A percentile compares a stretch with the other conserved stretches of the same genome.
Conservation (phyloP, 495 filamentous ascomycete genomes). For the Lophium mytilinum region DNA sequence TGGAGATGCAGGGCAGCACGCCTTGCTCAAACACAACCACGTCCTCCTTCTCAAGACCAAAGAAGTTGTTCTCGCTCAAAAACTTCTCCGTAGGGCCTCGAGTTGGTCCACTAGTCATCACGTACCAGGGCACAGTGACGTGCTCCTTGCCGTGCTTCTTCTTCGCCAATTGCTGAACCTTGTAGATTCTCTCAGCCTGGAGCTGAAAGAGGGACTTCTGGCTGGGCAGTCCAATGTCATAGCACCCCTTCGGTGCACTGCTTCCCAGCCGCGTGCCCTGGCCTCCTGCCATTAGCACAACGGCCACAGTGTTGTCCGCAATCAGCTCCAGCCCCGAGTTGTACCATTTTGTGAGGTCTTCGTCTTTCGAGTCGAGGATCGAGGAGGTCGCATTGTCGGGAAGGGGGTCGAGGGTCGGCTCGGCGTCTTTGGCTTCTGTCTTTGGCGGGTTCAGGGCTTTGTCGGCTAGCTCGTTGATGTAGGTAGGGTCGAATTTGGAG, state of each 20-base stretch:
- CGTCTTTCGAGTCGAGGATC: conserved; percentile 77
- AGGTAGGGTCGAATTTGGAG: conserved; percentile 64
- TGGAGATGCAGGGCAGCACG: conserved; percentile 91
- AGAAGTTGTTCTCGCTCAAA: conserved; percentile 83
- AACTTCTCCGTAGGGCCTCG: conserved; percentile 83
- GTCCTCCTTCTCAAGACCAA: conserved; percentile 78
- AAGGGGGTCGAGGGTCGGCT: conserved; percentile 72
- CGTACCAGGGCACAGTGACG: conserved; percentile 89
- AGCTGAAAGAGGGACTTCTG: conserved; percentile 94
- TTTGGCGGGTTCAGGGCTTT: conserved; percentile 72
- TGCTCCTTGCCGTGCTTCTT: conserved; percentile 54
- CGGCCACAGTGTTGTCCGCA: conserved; percentile 80
- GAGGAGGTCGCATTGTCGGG: conserved; percentile 84
- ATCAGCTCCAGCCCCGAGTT: conserved; percentile 76
- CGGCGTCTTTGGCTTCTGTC: conserved; percentile 40
- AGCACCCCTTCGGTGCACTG: conserved; percentile 93
- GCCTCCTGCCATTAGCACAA: conserved; percentile 94
- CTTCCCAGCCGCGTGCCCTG: conserved; percentile 93
- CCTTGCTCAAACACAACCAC: conserved; percentile 95
- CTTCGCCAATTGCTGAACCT: conserved; percentile 75
- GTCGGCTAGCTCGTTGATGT: conserved; percentile 77
- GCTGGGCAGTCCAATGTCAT: conserved; percentile 86
- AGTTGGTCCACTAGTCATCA: conserved; percentile 99
- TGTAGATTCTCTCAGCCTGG: conserved; percentile 85
- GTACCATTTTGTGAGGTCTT: conserved; percentile 80